Evolutionary conservation across 805 yeast species (phyloP).

Genomic region (Cyberlindnera petersonii): DNA sequence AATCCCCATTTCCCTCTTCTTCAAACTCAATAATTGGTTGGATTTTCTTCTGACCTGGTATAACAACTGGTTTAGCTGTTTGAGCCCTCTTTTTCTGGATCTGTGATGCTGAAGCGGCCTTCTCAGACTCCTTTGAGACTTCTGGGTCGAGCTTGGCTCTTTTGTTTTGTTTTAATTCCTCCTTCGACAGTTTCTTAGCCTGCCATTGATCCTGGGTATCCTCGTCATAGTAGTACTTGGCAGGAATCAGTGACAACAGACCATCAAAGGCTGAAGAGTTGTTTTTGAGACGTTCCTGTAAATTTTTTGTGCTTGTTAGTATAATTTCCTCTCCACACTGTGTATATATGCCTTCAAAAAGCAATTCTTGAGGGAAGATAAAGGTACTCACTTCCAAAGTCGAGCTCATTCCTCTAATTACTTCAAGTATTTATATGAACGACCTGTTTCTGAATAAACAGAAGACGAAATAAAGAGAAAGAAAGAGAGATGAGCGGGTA

Average conservation of each 20-base stretch:
- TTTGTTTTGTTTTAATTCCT: constrained; percentile 57
- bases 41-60: constrained; percentile 33
- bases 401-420: constrained; percentile 42
- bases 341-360: too few species aligned
- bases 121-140: constrained; percentile 42
- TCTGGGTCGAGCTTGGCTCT: constrained; percentile 75
- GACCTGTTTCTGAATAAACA: too few species aligned
- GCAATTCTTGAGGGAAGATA: too few species aligned
- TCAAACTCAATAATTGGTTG: constrained; percentile 13
- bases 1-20: constrained; percentile 5
- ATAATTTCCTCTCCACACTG: neutral
- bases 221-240: constrained; percentile 89
- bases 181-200: constrained; percentile 69
- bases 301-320: constrained; percentile 11
- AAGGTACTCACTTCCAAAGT: constrained; percentile 51
- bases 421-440: too few species aligned
- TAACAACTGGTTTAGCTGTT: constrained; percentile 44
- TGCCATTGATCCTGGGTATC: constrained; percentile 90
- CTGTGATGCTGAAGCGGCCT: constrained; percentile 54
- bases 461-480: too few species aligned
- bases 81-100: constrained; percentile 52
- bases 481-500: too few species aligned
- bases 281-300: constrained; percentile 67
- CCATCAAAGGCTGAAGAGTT: constrained; percentile 87
- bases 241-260: constrained; percentile 84